phyloP scores from a whole-genome alignment of 148 eudicot species.

The Cornus kousa region DNA sequence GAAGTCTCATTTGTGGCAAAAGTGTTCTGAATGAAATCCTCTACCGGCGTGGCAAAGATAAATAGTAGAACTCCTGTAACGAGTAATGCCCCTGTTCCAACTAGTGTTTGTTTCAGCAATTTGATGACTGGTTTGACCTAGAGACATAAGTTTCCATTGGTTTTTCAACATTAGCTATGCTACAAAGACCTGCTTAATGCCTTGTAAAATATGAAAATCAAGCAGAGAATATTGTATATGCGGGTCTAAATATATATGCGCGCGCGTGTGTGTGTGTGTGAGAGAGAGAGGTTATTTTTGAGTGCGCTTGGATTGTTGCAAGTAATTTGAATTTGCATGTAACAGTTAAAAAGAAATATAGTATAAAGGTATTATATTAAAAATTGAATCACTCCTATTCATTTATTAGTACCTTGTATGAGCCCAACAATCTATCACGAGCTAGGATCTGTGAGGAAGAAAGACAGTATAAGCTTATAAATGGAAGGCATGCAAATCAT shows the following conservation, averaged over 20 bases:
- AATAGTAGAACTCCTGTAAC: constrained; percentile 67
- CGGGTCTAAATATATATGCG: background rate
- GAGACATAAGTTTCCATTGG: constrained; percentile 6
- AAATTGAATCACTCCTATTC: background rate
- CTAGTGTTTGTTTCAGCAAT: constrained; percentile 91
- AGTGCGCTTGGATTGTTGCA: background rate
- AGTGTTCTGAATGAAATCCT: constrained; percentile 56
- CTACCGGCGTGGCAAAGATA: constrained; percentile 82
- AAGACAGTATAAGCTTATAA: background rate
- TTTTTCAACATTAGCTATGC: background rate
- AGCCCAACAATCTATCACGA: constrained; percentile 89
- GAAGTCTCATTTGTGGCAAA: constrained; percentile 36
- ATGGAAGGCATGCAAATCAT: background rate
- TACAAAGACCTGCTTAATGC: background rate
- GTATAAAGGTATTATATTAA: background rate
- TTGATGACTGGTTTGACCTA: constrained; percentile 96
- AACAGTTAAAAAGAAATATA: background rate
- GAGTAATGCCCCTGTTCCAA: constrained; percentile 80
- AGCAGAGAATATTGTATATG: background rate
- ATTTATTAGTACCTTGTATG: constrained; percentile 67
- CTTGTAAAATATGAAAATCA: background rate
- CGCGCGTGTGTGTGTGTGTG: background rate
- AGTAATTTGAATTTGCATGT: background rate
- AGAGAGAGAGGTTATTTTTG: background rate
- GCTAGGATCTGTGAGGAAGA: constrained; percentile 67